phyloP scores from a whole-genome alignment of 1,284 basidiomycete genomes.

The Ceratobasidium sp. region DNA sequence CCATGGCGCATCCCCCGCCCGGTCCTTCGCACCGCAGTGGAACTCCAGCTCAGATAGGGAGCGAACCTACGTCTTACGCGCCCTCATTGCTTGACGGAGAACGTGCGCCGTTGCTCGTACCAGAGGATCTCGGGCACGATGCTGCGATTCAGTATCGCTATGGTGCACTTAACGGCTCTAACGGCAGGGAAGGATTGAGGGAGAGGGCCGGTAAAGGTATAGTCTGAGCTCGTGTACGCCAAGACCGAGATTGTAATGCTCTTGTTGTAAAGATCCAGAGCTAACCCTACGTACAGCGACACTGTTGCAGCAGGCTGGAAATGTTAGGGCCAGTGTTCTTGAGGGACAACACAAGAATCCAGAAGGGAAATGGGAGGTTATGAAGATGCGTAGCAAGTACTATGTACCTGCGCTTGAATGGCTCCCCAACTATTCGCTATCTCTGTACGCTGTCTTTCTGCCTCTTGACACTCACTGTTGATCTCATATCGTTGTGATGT shows the following conservation, averaged over 20 bases:
- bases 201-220: slow-evolving; percentile 10
- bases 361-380: slow-evolving; percentile 30
- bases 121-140: slow-evolving; percentile 27
- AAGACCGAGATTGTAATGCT: neutral
- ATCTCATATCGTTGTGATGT: slow-evolving; percentile 37
- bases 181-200: neutral
- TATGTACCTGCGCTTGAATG: slow-evolving; percentile 65
- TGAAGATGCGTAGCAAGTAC: slow-evolving; percentile 47
- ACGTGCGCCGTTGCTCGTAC: slow-evolving; percentile 29
- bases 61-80: slow-evolving; percentile 32
- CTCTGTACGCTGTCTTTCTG: slow-evolving; percentile 67
- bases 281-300: neutral
- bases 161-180: slow-evolving; percentile 1
- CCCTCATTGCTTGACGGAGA: slow-evolving; percentile 34
- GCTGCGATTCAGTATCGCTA: slow-evolving; percentile 30
- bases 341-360: neutral
- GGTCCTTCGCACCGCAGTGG: neutral
- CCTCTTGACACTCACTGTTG: neutral
- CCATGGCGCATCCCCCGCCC: slow-evolving; percentile 17
- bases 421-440: slow-evolving; percentile 85
- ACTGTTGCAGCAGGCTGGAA: slow-evolving; percentile 28
- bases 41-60: slow-evolving; percentile 20
- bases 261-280: neutral
- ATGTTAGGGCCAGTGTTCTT: slow-evolving; percentile 26
- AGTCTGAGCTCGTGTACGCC: neutral